phyloP scores from a whole-genome alignment of 176 grass and related monocot genomes.

The Cenchrus americanus region DNA sequence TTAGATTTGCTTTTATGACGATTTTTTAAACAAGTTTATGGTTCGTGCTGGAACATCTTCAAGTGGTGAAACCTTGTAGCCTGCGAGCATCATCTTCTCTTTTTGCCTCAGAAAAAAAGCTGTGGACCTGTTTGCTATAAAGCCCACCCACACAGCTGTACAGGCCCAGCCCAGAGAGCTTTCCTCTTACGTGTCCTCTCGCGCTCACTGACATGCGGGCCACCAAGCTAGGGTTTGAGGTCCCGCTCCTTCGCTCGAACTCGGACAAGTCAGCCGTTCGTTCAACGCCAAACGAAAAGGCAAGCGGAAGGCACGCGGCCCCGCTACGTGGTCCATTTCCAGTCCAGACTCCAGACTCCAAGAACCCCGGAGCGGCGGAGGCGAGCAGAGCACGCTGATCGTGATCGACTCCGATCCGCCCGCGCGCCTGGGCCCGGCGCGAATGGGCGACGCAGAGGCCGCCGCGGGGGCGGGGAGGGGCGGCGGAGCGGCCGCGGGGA shows the following conservation, averaged over 20 bases:
- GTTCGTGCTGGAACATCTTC: no score
- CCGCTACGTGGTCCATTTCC: slow-evolving; percentile 66
- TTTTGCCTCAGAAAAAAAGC: no score
- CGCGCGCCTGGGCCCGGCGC: neutral
- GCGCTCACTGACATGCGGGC: slow-evolving; percentile 6
- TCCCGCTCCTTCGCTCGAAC: neutral
- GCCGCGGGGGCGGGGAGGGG: slow-evolving; percentile 27
- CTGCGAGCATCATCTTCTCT: no score
- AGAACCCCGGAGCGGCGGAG: slow-evolving; percentile 39
- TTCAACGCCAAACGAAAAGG: neutral
- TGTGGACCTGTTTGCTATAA: no score
- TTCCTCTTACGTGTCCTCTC: neutral
- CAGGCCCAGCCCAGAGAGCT: no score
- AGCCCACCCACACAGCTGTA: no score
- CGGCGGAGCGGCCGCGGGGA: slow-evolving; percentile 36
- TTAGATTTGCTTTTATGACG: no score
- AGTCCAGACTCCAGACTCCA: slow-evolving; percentile 57
- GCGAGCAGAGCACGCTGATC: neutral
- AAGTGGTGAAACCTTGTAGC: no score
- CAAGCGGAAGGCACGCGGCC: slow-evolving; percentile 13
- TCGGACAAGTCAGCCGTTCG: slow-evolving; percentile 25
- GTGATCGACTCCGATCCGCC: slow-evolving; percentile 18
- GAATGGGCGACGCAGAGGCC: slow-evolving; percentile 40
- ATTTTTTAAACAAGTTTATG: no score
- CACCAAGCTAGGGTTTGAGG: slow-evolving; percentile 37